Evolutionary conservation across 768 basidiomycete genomes (phyloP).

Genomic region (Russula abietina): DNA sequence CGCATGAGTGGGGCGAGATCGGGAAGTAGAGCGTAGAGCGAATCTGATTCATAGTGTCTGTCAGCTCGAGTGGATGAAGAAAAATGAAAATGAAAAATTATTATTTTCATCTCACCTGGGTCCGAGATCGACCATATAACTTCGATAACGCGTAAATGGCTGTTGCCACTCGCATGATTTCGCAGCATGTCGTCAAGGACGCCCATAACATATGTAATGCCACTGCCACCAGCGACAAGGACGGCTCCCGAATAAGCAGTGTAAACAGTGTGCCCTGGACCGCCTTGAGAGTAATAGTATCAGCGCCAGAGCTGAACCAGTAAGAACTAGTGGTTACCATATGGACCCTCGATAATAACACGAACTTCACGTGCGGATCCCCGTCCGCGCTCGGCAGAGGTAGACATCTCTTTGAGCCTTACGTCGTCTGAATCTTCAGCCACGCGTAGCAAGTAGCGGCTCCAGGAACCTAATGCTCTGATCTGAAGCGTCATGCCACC

Average conservation of each 20-base stretch:
- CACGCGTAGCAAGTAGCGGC: conserved; percentile 38
- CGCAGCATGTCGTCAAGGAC: conserved; percentile 48
- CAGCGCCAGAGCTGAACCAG: neutral
- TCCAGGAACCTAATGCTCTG: conserved; percentile 36
- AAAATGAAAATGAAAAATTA: conserved; percentile 6
- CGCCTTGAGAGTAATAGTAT: conserved; percentile 31
- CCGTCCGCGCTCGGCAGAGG: conserved; percentile 7
- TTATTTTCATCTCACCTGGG: conserved; percentile 33
- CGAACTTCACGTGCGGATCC: conserved; percentile 27
- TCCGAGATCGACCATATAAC: conserved; percentile 51
- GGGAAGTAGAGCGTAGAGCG: conserved; percentile 37
- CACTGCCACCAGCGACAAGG: conserved; percentile 55
- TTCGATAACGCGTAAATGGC: conserved; percentile 42
- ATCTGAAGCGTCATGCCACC: no score
- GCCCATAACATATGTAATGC: conserved; percentile 50
- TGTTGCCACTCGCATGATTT: conserved; percentile 32
- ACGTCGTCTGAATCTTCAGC: conserved; percentile 31
- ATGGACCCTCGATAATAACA: conserved; percentile 51
- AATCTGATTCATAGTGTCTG: conserved; percentile 27
- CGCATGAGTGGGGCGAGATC: conserved; percentile 35
- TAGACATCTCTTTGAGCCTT: conserved; percentile 16
- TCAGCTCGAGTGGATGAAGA: conserved; percentile 11
- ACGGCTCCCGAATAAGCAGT: conserved; percentile 47
- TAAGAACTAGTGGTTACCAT: conserved; percentile 31
- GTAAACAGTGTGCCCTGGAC: conserved; percentile 42